Conservation (phyloP, 805 yeast genomes). For the Saturnispora hagleri region DNA sequence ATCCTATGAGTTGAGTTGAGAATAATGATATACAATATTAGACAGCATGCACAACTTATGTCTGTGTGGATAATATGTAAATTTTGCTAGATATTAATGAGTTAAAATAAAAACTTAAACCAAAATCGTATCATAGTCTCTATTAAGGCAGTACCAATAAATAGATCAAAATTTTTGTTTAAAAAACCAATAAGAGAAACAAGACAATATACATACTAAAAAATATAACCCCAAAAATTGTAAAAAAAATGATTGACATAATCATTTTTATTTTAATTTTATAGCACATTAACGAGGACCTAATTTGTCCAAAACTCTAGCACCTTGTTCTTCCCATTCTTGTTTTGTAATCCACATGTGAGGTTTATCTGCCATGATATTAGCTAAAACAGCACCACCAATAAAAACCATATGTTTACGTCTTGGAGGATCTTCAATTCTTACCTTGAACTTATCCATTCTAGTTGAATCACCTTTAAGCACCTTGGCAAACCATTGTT, state of each 20-base stretch:
- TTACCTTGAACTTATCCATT: conserved; percentile 84
- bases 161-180: neutral
- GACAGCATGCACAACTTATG: neutral
- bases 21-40: neutral
- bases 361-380: conserved; percentile 96
- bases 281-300: conserved; percentile 67
- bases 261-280: neutral
- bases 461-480: conserved; percentile 80
- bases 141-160: neutral
- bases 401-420: conserved; percentile 98
- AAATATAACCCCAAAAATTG: neutral
- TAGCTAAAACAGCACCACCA: conserved; percentile 97
- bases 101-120: no score
- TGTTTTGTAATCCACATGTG: conserved; percentile 96
- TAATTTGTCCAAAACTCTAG: conserved; percentile 72
- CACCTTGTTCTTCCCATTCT: conserved; percentile 97
- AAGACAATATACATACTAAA: neutral
- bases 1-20: neutral
- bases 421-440: conserved; percentile 97
- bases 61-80: neutral
- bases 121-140: neutral
- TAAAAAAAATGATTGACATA: neutral
- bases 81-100: neutral
- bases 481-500: conserved; percentile 87
- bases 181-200: neutral